Conservation (phyloP, 176 grass and related monocot species). For the Lolium multiflorum region DNA sequence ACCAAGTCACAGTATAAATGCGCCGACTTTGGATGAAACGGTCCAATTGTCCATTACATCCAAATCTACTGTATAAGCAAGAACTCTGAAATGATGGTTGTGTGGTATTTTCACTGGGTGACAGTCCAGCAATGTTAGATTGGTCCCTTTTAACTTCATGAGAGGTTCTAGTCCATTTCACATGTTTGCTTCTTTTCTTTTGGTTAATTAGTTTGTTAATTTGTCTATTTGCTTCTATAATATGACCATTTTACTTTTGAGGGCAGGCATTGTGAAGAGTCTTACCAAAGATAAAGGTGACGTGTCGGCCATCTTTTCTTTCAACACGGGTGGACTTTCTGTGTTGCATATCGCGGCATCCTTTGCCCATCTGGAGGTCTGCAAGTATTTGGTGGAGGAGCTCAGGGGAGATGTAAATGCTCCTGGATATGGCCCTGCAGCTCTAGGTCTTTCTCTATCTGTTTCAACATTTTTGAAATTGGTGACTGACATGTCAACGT, state of each 20-base stretch:
- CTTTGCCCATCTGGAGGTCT: slow-evolving; percentile 39
- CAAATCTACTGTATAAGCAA: neutral
- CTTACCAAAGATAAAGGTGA: slow-evolving; percentile 20
- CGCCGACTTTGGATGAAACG: neutral
- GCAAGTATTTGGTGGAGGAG: slow-evolving; percentile 53
- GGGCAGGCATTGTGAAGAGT: slow-evolving; percentile 2
- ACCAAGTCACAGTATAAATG: neutral
- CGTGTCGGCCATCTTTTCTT: neutral
- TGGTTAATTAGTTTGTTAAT: neutral
- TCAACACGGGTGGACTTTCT: neutral
- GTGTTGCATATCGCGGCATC: slow-evolving; percentile 6
- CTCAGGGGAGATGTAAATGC: slow-evolving; percentile 36
- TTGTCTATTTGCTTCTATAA: neutral
- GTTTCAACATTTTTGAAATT: neutral
- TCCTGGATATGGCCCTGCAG: neutral
- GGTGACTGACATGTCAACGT: neutral
- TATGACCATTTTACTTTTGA: neutral
- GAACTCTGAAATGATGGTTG: neutral
- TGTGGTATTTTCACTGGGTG: neutral
- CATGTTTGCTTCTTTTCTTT: neutral
- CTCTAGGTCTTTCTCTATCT: slow-evolving; percentile 27
- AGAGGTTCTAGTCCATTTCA: neutral
- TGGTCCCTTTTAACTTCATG: neutral
- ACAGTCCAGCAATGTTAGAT: neutral
- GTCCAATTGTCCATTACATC: neutral